Evolutionary conservation across 441 rosid species (phyloP), one percentile per base, ranked within the genome.

Genomic region (Jatropha multifida): DNA sequence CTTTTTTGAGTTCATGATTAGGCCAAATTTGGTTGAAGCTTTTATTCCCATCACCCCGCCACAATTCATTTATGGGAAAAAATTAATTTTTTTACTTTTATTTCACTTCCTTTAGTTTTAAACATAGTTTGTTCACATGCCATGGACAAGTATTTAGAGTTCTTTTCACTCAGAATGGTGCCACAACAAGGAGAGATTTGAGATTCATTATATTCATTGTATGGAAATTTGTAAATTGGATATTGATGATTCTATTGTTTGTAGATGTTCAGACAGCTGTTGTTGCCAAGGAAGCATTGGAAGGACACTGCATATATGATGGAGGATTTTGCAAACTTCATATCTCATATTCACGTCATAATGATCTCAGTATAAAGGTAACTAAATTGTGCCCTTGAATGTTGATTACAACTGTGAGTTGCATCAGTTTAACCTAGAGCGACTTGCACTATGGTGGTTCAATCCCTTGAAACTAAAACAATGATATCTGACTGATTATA

Each of bases 281-380:
- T 76, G 86, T 85, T 74, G 99, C 98, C 26, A 96, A 94, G 85
- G 98, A 92, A 82, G 94, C 98, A 66, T 81, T 96, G 87, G 98
- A 96, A 89, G 99, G 99, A 69, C 99, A 96, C 73, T 91, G 98
- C 85, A 94, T 96, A 54, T 94, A 96, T 71, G 98, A 92, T 81
- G 98, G 99, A 75, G 99, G 98, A 46, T 96, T 87, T 81, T 94
- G 99, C 90, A 94, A 96, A 80, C 98, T 96, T 80, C 99, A 96
- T 84, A 81, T 94, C 23, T 90, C 99, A 12, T 92, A 89, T 84
- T 94, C 99, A 27, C 99, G 98, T 70, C 99, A 94, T 71, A 91
- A 87, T 1, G 99, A 94, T 80, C 98, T 96, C 77, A 96, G 93
- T 84, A 96, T 96, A 62, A 96, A 96, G 96, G 99, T 92, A 80